These are phyloP conservation scores for Colletotrichum endophyticum DNA, from an alignment of 2,329 filamentous ascomycete genomes.

Conservation along the genomic window DNA sequence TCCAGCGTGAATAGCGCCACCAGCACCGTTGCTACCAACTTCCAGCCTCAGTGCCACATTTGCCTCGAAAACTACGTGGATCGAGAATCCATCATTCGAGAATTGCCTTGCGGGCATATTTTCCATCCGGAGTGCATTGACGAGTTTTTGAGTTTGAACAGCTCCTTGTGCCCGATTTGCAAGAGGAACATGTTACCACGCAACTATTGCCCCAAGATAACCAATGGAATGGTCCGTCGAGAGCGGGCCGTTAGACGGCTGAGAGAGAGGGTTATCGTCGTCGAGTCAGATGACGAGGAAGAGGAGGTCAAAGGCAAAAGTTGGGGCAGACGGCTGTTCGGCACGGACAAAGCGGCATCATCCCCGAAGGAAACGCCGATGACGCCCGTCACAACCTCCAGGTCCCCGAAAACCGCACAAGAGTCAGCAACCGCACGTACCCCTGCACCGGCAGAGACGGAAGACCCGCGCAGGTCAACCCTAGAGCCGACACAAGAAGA, in stretches of 20 bases:
- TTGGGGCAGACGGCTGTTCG: slow-evolving; percentile 41
- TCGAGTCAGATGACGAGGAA: slow-evolving; percentile 36
- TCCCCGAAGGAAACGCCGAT: slow-evolving; percentile 13
- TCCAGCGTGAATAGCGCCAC: slow-evolving; percentile 37
- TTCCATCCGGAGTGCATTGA: slow-evolving; percentile 95
- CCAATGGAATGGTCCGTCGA: slow-evolving; percentile 84
- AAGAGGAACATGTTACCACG: slow-evolving; percentile 80
- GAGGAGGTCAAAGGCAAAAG: slow-evolving; percentile 37
- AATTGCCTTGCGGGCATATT: slow-evolving; percentile 89
- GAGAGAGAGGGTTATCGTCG: slow-evolving; percentile 55
- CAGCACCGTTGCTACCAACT: slow-evolving; percentile 55
- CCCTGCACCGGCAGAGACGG: not conserved
- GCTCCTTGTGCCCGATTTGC: slow-evolving; percentile 89
- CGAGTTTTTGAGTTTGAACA: slow-evolving; percentile 76
- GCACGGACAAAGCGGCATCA: slow-evolving; percentile 16
- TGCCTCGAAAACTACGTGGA: slow-evolving; percentile 83
- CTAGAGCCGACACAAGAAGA: slow-evolving; percentile 20
- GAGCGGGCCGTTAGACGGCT: slow-evolving; percentile 73
- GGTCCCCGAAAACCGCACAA: not conserved
- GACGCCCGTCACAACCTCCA: slow-evolving; percentile 10
- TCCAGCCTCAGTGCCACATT: slow-evolving; percentile 87
- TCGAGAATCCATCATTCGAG: slow-evolving; percentile 74
- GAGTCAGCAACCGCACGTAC: not conserved
- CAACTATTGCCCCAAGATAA: slow-evolving; percentile 72
- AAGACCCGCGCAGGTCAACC: not conserved